Percentiles rank a stretch among this genome's conserved stretches.
phyloP scores from a whole-genome alignment of 176 grass and related monocot species.

The Puccinellia tenuiflora region DNA sequence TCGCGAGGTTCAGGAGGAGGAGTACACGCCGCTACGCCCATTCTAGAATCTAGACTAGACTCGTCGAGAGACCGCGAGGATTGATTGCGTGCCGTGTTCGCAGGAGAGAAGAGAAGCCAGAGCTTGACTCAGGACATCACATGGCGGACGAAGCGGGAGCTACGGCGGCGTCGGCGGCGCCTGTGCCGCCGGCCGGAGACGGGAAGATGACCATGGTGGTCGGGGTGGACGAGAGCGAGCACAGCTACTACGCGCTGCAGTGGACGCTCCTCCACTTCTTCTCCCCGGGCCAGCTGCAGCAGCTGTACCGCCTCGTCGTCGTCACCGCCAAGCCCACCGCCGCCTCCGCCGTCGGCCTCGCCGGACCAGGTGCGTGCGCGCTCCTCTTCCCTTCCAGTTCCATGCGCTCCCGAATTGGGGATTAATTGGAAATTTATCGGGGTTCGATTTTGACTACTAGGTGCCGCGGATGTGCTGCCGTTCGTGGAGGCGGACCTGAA shows the following conservation, averaged over 20 bases:
- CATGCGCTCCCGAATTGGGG: not conserved
- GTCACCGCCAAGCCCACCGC: conserved; percentile 64
- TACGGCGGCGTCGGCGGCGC: not conserved
- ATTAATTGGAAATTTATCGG: not conserved
- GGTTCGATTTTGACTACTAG: conserved; percentile 15
- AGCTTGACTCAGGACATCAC: not conserved
- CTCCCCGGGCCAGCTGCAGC: conserved; percentile 14
- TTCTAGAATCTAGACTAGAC: conserved; percentile 1
- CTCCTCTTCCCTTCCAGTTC: too few relatives aligned
- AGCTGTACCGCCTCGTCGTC: conserved; percentile 64
- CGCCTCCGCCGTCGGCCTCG: conserved; percentile 55
- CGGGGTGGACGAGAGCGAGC: conserved; percentile 87
- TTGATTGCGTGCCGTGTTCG: not conserved
- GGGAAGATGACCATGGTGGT: conserved; percentile 75
- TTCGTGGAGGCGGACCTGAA: conserved; percentile 66
- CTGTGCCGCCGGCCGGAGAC: not conserved
- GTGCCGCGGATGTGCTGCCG: conserved; percentile 58
- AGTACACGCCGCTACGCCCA: not conserved
- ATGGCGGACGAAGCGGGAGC: conserved; percentile 21
- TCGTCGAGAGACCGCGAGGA: not conserved
- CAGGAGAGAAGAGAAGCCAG: not conserved
- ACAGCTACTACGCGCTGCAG: conserved; percentile 86
- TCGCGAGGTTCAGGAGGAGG: not conserved
- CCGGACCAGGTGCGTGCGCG: conserved; percentile 40
- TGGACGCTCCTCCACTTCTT: conserved; percentile 92